A percentile compares a stretch with the other conserved stretches of the same genome.
These are phyloP conservation scores for Triangularia setosa DNA, from an alignment of 2,329 filamentous ascomycete species.

Conservation along the genomic window DNA sequence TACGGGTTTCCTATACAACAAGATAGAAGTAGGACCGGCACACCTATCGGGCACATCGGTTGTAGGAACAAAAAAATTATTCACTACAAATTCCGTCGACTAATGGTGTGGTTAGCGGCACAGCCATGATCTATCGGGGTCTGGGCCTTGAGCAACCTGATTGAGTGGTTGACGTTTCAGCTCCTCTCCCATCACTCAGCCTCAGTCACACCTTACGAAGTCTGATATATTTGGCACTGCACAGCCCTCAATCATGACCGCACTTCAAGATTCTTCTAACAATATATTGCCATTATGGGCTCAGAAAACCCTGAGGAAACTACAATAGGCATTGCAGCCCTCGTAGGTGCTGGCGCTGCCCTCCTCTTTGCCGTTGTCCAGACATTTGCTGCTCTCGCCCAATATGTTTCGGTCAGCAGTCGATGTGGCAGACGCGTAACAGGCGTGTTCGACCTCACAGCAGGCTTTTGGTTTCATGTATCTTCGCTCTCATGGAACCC, in stretches of 20 bases:
- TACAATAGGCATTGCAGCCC: not conserved
- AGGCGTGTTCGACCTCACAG: slow-evolving; percentile 1
- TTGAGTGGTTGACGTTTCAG: not conserved
- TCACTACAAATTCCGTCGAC: not conserved
- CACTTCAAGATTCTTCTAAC: no score
- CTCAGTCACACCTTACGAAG: not conserved
- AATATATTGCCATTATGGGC: not conserved
- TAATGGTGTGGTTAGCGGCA: not conserved
- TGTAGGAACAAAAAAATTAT: no score
- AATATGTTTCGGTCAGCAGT: not conserved
- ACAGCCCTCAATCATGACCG: not conserved
- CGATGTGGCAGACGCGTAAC: not conserved
- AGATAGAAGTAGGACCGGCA: no score
- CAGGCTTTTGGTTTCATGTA: slow-evolving; percentile 1
- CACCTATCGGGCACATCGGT: no score
- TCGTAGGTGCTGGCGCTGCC: not conserved
- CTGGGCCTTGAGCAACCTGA: not conserved
- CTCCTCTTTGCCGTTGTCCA: slow-evolving; percentile 5
- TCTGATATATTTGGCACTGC: not conserved
- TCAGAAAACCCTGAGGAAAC: not conserved
- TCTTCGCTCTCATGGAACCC: slow-evolving; percentile 1
- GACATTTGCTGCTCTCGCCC: not conserved
- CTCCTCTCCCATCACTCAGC: not conserved
- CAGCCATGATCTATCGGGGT: not conserved
- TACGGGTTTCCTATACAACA: no score